These are phyloP conservation scores for Carpinus viminea DNA, from an alignment of 306 rosid species.

Conservation along the genomic window DNA sequence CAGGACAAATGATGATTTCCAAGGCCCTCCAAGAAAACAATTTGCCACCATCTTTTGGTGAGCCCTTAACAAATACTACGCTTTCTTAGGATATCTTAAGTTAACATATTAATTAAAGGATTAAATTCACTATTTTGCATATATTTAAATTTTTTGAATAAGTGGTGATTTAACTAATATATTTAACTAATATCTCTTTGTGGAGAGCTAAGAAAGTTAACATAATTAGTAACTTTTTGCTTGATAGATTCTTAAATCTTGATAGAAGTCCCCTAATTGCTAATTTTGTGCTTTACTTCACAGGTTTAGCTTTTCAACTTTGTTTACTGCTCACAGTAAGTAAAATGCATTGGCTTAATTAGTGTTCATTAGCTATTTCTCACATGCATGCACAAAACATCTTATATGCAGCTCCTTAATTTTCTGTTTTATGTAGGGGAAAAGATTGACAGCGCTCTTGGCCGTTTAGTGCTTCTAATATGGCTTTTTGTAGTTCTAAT, in stretches of 20 bases:
- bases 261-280: neutral
- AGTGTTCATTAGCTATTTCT: slow-evolving; percentile 6
- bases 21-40: slow-evolving; percentile 90
- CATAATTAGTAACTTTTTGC: no score
- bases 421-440: slow-evolving; percentile 53
- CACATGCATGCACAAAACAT: no score
- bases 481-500: slow-evolving; percentile 95
- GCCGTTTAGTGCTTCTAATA: slow-evolving; percentile 79
- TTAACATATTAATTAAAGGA: no score
- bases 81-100: neutral
- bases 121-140: no score
- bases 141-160: no score
- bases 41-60: slow-evolving; percentile 70
- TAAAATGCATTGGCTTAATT: slow-evolving; percentile 14
- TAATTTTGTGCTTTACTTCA: neutral
- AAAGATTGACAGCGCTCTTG: slow-evolving; percentile 84
- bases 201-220: no score
- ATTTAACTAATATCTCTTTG: no score
- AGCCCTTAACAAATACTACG: slow-evolving; percentile 1
- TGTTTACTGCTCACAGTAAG: slow-evolving; percentile 86
- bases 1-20: slow-evolving; percentile 77
- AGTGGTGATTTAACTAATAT: no score
- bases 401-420: neutral
- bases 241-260: no score
- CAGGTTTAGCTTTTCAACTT: slow-evolving; percentile 71